Percentiles rank a stretch among this genome's conserved stretches.
Evolutionary conservation across 495 filamentous ascomycete species (phyloP).

Genomic region (Xeromyces bisporus): DNA sequence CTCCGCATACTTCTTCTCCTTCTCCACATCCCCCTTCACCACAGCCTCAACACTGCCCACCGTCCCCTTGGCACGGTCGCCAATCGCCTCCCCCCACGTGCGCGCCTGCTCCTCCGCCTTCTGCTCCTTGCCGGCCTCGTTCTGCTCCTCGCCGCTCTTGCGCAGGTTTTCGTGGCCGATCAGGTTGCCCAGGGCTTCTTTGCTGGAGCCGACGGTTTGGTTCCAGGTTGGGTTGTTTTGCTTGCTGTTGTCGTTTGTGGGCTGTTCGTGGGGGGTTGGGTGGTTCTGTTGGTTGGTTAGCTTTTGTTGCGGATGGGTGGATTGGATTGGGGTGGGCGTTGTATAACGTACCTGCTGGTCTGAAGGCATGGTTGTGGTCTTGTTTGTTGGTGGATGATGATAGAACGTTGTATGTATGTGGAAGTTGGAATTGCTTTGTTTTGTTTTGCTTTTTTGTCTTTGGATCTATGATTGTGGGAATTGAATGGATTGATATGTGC

Average conservation of each 20-base stretch:
- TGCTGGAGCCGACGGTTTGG: constrained; percentile 71
- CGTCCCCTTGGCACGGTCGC: constrained; percentile 54
- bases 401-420: no score
- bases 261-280: constrained; percentile 51
- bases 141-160: constrained; percentile 57
- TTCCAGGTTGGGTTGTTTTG: constrained; percentile 63
- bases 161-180: constrained; percentile 62
- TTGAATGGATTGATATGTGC: neutral
- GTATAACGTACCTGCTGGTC: no score
- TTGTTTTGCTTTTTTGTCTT: neutral
- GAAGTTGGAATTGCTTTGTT: constrained; percentile 1
- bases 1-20: constrained; percentile 41
- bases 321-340: no score
- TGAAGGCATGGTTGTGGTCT: no score
- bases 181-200: constrained; percentile 63
- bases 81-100: constrained; percentile 54
- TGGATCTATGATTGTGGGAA: neutral
- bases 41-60: constrained; percentile 52
- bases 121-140: constrained; percentile 58
- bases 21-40: constrained; percentile 50
- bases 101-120: constrained; percentile 73
- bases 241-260: constrained; percentile 51
- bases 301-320: constrained; percentile 1
- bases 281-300: constrained; percentile 4
- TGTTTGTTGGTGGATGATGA: no score